Evolutionary conservation across 768 basidiomycete genomes (phyloP).

Genomic region (Baorangia bicolor): DNA sequence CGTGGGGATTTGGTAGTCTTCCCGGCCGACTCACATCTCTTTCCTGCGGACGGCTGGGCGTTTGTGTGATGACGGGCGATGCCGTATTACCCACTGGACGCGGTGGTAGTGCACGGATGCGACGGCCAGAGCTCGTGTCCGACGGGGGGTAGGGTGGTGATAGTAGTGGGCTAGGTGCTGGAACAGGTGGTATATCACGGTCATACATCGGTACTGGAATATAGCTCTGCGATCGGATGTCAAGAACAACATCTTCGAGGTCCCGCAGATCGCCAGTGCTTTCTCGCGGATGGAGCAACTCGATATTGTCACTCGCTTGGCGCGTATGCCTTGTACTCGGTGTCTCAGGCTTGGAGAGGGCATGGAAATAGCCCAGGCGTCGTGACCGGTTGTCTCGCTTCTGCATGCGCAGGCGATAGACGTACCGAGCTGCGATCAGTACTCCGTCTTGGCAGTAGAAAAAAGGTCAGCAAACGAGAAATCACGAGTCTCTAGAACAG

Average conservation of each 20-base stretch:
- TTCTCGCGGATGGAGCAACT: conserved; percentile 24
- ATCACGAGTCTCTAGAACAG: not conserved
- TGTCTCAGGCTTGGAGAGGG: conserved; percentile 19
- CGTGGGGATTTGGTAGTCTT: conserved; percentile 6
- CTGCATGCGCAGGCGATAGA: conserved; percentile 50
- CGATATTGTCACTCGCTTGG: conserved; percentile 28
- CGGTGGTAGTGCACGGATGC: conserved; percentile 32
- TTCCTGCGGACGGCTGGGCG: not conserved
- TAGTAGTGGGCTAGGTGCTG: not conserved
- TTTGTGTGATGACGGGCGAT: not conserved
- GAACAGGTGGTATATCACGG: conserved; percentile 9
- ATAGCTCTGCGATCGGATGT: conserved; percentile 21
- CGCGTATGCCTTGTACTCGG: conserved; percentile 16
- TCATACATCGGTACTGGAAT: conserved; percentile 18
- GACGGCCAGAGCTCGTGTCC: conserved; percentile 15
- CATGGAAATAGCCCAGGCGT: conserved; percentile 34
- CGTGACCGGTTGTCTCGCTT: conserved; percentile 42
- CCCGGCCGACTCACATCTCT: not conserved
- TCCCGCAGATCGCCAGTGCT: conserved; percentile 10
- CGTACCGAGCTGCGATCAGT: conserved; percentile 52
- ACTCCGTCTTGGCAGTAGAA: conserved; percentile 43
- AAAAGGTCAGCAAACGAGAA: not conserved
- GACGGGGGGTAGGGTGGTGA: conserved; percentile 8
- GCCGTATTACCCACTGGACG: conserved; percentile 15
- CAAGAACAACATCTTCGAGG: conserved; percentile 20